A percentile compares a stretch with the other conserved stretches of the same genome.
These are phyloP conservation scores for Irpex lacteus DNA, from an alignment of 1,284 basidiomycete genomes.

Conservation along the genomic window DNA sequence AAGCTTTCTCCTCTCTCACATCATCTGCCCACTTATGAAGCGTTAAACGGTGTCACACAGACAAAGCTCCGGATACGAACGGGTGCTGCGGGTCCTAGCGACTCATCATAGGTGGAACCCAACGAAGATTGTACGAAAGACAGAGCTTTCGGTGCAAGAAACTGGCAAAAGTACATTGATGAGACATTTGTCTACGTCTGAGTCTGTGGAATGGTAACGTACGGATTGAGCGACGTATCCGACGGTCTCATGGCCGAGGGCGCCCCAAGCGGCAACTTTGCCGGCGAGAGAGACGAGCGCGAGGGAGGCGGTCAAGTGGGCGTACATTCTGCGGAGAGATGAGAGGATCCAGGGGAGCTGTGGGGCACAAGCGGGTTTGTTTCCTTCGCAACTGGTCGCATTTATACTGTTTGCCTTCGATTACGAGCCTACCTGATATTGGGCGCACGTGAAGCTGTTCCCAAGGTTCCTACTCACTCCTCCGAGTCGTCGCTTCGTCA, in stretches of 20 bases:
- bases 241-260: slow-evolving; percentile 40
- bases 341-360: too few relatives aligned
- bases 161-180: slow-evolving; percentile 26
- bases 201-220: not conserved
- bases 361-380: too few relatives aligned
- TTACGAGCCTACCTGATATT: too few relatives aligned
- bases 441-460: not conserved
- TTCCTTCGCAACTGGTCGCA: too few relatives aligned
- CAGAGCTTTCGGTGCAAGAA: slow-evolving; percentile 42
- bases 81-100: slow-evolving; percentile 44
- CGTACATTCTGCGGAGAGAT: not conserved
- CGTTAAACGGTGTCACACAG: not conserved
- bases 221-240: slow-evolving; percentile 24
- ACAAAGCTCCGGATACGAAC: slow-evolving; percentile 24
- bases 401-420: too few relatives aligned
- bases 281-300: slow-evolving; percentile 4
- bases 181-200: not conserved
- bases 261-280: slow-evolving; percentile 35
- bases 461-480: not conserved
- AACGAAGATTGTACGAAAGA: slow-evolving; percentile 43
- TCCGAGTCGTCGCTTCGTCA: not conserved
- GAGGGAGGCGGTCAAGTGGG: not conserved
- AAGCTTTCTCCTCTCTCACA: slow-evolving; percentile 36
- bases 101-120: slow-evolving; percentile 38
- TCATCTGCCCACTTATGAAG: slow-evolving; percentile 43